Evolutionary conservation across 306 rosid genomes (phyloP).

Genomic region (Vigna angularis): DNA sequence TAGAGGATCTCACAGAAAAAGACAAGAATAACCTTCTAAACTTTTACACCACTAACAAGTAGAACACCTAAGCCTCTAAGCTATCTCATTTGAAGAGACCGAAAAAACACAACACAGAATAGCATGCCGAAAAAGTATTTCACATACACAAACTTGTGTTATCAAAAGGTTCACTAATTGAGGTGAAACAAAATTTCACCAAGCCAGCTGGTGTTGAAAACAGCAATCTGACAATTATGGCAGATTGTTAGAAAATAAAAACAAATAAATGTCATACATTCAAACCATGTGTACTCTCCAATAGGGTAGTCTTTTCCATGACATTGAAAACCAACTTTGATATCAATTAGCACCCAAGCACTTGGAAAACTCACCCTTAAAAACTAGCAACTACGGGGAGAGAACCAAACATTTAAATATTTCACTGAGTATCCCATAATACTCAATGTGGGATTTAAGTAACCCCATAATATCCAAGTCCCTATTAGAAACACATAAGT

Average conservation of each 20-base stretch:
- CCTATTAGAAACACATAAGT: conserved; percentile 18
- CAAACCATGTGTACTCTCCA: not conserved
- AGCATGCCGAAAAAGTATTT: not conserved
- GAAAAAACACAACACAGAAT: conserved; percentile 16
- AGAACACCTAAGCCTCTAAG: conserved; percentile 18
- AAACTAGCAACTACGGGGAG: no score
- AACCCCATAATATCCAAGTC: no score
- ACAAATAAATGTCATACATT: conserved; percentile 14
- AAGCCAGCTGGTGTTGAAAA: conserved; percentile 17
- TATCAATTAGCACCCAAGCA: no score
- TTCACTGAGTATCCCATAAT: no score
- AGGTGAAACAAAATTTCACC: conserved; percentile 24
- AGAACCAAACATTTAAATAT: no score
- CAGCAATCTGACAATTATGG: not conserved
- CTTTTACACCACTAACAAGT: conserved; percentile 30
- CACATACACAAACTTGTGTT: not conserved
- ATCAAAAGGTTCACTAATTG: conserved; percentile 25
- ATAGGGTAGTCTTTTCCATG: no score
- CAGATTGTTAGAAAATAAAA: conserved; percentile 1
- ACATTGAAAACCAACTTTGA: no score
- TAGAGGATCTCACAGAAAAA: conserved; percentile 8
- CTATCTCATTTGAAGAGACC: conserved; percentile 25
- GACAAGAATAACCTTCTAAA: conserved; percentile 28
- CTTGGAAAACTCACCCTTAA: no score
- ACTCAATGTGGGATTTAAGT: no score